phyloP scores from a whole-genome alignment of 2,329 filamentous ascomycete species.

The Phyllachora maydis region DNA sequence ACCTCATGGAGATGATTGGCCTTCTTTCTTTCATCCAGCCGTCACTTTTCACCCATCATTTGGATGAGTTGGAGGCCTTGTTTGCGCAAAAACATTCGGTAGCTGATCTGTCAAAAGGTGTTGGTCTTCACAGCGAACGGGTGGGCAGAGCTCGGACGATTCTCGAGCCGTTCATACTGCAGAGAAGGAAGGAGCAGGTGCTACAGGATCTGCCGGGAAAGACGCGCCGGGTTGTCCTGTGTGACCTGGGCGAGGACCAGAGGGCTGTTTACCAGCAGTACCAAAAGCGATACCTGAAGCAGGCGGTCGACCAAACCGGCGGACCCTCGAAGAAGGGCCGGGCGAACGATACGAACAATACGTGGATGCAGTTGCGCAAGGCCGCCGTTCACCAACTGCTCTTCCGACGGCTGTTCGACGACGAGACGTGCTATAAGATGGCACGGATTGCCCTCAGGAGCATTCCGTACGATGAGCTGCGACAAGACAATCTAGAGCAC shows the following conservation, averaged over 20 bases:
- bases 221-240: conserved; percentile 57
- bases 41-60: conserved; percentile 53
- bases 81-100: conserved; percentile 87
- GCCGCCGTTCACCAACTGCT: conserved; percentile 82
- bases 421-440: conserved; percentile 59
- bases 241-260: conserved; percentile 57
- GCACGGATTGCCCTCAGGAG: conserved; percentile 54
- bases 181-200: conserved; percentile 84
- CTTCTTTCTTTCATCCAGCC: conserved; percentile 92
- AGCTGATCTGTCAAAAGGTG: conserved; percentile 57
- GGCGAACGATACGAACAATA: conserved; percentile 39
- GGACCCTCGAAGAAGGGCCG: conserved; percentile 32
- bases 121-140: conserved; percentile 69
- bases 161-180: conserved; percentile 84
- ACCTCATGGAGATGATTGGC: conserved; percentile 76
- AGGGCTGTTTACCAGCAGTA: conserved; percentile 55
- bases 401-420: conserved; percentile 62
- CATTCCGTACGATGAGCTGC: conserved; percentile 32
- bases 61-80: conserved; percentile 63
- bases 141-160: conserved; percentile 78
- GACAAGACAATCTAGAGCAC: conserved; percentile 27
- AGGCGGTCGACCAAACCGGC: no score
- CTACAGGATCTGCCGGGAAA: conserved; percentile 70
- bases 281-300: conserved; percentile 36
- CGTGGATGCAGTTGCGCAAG: conserved; percentile 81